Base-by-base conservation (phyloP, 2,329 filamentous ascomycete genomes). In the Orbilia brochopaga region DNA sequence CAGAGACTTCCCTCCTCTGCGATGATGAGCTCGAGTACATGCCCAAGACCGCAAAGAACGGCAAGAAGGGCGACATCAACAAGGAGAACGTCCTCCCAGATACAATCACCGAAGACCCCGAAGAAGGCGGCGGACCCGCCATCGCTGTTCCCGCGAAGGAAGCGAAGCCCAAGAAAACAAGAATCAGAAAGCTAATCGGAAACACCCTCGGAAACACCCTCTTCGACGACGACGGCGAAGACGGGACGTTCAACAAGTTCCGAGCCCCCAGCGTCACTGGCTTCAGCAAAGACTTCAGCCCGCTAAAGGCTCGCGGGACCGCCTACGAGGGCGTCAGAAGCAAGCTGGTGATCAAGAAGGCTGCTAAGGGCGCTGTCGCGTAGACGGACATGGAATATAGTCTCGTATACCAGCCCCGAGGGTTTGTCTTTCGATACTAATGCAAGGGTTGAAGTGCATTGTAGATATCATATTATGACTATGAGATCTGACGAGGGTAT, bases 181-280 rank as follows among this genome's bases (percentile, higher is more conserved):
- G 88, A 83, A 92, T 89, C 82, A 86, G 89, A 73, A 92, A 91
- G 79, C 80, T 91, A 3, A 82, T 90, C 1, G 86, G 87, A 2
- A 81, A 80, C 21, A 83, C 84, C 21, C 85, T 84, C 53, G 86
- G 86, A 74, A 83, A 81, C 75, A 90, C 86, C 1, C 78, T 94
- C 4, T 91, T 93, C 75, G 88, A 89, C 67, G 88, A 89, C 7
- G 88, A 88, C 2, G 88, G 89, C 7, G 86, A 79, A 10, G 85
- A 85, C 69, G 80, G 60, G 21, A 67, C 57, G 1, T 59, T 73
- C 27, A 63, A 63, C 35, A 73, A 73, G 30, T 66, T 73, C 57
- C 44, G 69, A 57, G 69, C 69, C 8, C 69, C 69, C 2, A 66
- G 73, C 15, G 40, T 72, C 13, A 62, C 74, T 10, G 65, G 63